A percentile compares a stretch with the other conserved stretches of the same genome.
These are phyloP conservation scores for Cladophialophora immunda DNA, from an alignment of 2,329 filamentous ascomycete genomes.

Conservation along the genomic window DNA sequence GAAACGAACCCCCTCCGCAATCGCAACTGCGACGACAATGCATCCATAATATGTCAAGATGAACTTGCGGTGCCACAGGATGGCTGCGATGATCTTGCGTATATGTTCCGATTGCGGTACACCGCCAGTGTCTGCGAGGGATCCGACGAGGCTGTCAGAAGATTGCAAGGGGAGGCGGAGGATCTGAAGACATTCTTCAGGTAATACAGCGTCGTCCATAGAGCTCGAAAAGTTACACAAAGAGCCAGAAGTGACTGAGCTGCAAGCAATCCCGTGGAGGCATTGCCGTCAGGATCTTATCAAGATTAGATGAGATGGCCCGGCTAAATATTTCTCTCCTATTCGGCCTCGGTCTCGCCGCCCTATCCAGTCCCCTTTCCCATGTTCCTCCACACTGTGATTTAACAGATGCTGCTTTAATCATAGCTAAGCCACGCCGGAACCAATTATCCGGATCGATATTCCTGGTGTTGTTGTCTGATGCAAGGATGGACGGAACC, in stretches of 20 bases:
- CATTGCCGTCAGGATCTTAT: slow-evolving; percentile 1
- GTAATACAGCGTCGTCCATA: slow-evolving; percentile 16
- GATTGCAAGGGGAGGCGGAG: slow-evolving; percentile 13
- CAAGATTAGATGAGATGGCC: slow-evolving; percentile 11
- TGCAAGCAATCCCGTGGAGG: background rate
- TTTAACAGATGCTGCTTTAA: background rate
- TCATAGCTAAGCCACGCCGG: background rate
- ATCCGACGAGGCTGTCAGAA: slow-evolving; percentile 19
- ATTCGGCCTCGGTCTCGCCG: background rate
- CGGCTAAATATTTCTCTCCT: background rate
- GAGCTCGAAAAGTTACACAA: background rate
- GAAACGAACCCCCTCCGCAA: background rate
- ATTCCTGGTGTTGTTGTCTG: no score
- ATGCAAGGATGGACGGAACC: no score
- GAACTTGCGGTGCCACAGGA: slow-evolving; percentile 38
- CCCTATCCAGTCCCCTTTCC: no score
- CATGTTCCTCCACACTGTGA: no score
- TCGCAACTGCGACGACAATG: slow-evolving; percentile 20
- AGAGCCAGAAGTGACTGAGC: background rate
- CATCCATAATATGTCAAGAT: slow-evolving; percentile 36
- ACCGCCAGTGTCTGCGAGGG: slow-evolving; percentile 24
- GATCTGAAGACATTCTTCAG: slow-evolving; percentile 15
- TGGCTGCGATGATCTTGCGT: slow-evolving; percentile 32
- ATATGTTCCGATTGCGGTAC: slow-evolving; percentile 24
- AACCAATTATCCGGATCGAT: no score